Evolutionary conservation across 345 rosid species (phyloP).

Genomic region (Populus pruinosa): DNA sequence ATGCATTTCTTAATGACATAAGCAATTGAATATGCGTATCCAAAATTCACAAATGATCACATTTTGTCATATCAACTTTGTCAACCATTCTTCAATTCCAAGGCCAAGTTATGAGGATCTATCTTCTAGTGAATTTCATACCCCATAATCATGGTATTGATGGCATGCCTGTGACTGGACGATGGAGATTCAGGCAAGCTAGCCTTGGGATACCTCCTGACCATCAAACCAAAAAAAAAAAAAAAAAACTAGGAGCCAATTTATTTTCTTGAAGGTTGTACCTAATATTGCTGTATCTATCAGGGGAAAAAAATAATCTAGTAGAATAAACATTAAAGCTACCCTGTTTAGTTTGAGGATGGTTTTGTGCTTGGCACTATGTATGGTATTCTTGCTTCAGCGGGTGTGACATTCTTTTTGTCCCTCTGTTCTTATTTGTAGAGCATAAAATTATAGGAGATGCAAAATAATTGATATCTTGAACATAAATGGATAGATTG

Average conservation of each 20-base stretch:
- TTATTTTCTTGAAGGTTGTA: background rate
- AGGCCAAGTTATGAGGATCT: background rate
- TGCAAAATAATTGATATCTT: background rate
- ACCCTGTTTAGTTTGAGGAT: background rate
- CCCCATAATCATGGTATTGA: background rate
- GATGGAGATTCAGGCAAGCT: background rate
- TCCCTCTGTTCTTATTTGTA: background rate
- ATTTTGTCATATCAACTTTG: background rate
- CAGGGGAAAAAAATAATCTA: background rate
- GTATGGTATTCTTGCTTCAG: background rate
- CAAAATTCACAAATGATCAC: background rate
- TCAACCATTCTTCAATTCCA: background rate
- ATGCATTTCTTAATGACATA: background rate
- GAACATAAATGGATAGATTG: background rate
- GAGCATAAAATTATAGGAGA: background rate
- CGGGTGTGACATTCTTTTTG: background rate
- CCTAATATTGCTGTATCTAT: background rate
- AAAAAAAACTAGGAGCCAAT: background rate
- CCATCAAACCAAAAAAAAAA: too few relatives aligned
- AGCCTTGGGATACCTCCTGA: background rate
- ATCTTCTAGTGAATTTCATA: background rate
- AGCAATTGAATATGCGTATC: background rate
- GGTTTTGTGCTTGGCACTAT: background rate
- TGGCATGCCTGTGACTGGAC: background rate
- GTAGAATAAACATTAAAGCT: background rate